phyloP scores from a whole-genome alignment of 2,329 filamentous ascomycete genomes.

The Cladophialophora psammophila region DNA sequence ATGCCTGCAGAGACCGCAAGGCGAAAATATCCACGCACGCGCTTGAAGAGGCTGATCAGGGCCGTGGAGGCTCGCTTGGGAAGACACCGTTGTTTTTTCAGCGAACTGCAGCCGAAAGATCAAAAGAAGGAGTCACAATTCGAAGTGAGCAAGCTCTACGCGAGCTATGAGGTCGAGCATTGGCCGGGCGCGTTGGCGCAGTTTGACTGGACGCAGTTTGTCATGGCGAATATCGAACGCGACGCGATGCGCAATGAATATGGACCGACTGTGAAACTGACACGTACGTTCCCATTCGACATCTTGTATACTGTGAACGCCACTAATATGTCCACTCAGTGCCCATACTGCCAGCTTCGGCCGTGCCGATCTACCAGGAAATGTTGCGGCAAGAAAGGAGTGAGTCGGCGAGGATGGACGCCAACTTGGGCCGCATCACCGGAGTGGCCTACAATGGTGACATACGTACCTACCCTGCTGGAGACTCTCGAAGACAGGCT shows the following conservation, averaged over 20 bases:
- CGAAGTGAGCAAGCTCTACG: slow-evolving; percentile 30
- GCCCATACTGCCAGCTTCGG: slow-evolving; percentile 20
- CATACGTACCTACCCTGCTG: slow-evolving; percentile 9
- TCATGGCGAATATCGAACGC: slow-evolving; percentile 31
- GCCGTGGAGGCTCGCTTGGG: slow-evolving; percentile 21
- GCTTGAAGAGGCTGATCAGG: slow-evolving; percentile 18
- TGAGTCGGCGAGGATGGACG: not conserved
- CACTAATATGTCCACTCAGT: slow-evolving; percentile 17
- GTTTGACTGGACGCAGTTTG: slow-evolving; percentile 30
- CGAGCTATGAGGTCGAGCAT: slow-evolving; percentile 32
- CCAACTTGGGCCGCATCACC: slow-evolving; percentile 8
- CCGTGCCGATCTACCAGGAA: slow-evolving; percentile 19
- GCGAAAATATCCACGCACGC: slow-evolving; percentile 11
- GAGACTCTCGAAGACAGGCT: not conserved
- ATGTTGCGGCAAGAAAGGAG: slow-evolving; percentile 21
- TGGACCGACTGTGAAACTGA: slow-evolving; percentile 5
- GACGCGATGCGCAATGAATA: slow-evolving; percentile 15
- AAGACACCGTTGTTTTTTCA: slow-evolving; percentile 24
- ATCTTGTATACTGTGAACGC: not conserved
- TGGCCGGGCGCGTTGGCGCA: slow-evolving; percentile 29
- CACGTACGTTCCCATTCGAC: slow-evolving; percentile 16
- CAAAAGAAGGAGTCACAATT: slow-evolving; percentile 18
- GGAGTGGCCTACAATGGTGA: slow-evolving; percentile 15
- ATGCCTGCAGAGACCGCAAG: slow-evolving; percentile 9
- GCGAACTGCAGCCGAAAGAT: not conserved